Conservation (phyloP, 2,329 filamentous ascomycete species). For the Ciborinia camelliae region DNA sequence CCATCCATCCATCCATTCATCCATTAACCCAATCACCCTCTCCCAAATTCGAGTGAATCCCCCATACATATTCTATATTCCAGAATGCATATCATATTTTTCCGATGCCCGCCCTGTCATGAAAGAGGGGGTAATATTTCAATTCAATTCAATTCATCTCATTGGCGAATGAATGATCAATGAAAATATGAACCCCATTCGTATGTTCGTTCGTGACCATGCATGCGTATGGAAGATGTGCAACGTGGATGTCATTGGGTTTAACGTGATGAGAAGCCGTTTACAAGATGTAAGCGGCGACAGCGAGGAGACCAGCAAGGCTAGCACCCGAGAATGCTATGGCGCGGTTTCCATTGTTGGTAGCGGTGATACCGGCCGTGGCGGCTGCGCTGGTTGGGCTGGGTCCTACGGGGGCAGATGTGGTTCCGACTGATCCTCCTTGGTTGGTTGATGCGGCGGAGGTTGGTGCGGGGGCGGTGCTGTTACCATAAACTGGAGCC, state of each 20-base stretch:
- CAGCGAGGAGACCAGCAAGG: conserved; percentile 57
- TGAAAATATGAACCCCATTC: no score
- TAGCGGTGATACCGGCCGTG: conserved; percentile 43
- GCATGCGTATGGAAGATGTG: not conserved
- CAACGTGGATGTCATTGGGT: not conserved
- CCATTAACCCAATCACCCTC: no score
- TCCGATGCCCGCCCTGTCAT: no score
- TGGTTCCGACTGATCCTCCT: conserved; percentile 28
- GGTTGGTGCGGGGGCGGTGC: conserved; percentile 25
- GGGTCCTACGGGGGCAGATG: conserved; percentile 25
- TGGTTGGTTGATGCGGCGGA: conserved; percentile 4
- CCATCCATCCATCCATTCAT: no score
- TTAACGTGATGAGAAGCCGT: conserved; percentile 20
- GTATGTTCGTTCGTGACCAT: not conserved
- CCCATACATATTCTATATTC: no score
- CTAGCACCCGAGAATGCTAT: conserved; percentile 56
- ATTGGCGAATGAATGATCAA: no score
- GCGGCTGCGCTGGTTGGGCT: conserved; percentile 17
- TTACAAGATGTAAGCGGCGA: conserved; percentile 48
- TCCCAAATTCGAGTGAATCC: no score
- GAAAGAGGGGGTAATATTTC: no score
- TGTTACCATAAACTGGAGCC: conserved; percentile 24
- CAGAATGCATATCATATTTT: no score
- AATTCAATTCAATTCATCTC: no score
- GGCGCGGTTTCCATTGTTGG: conserved; percentile 55